Base-by-base conservation (phyloP, 1,284 basidiomycete genomes). In the Cutaneotrichosporon daszewskae region DNA sequence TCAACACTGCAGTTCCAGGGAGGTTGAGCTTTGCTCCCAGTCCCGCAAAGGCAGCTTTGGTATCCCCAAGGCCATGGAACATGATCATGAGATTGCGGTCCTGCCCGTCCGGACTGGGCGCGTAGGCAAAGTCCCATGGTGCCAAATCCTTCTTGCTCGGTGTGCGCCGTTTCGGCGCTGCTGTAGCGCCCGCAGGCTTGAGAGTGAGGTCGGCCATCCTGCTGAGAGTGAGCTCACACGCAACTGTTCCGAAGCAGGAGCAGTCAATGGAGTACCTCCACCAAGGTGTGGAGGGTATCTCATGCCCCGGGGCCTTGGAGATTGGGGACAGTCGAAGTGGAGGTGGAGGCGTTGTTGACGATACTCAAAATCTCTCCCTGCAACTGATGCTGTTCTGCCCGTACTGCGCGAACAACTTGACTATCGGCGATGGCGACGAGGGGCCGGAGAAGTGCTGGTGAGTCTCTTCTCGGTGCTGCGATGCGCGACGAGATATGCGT, bases 331-430 rank as follows among this genome's bases (percentile, higher is more conserved):
- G n/a, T n/a, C n/a, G n/a, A n/a, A n/a, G n/a, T n/a, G n/a, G n/a
- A n/a, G n/a, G n/a, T n/a, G n/a, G n/a, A n/a, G n/a, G n/a, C n/a
- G n/a, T n/a, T n/a, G n/a, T n/a, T n/a, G n/a, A n/a, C n/a, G n/a
- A n/a, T n/a, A n/a, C n/a, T n/a, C n/a, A n/a, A n/a, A 28, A 11
- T n/a, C n/a, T n/a, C n/a, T n/a, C n/a, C n/a, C n/a, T n/a, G n/a
- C n/a, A n/a, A n/a, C n/a, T n/a, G 26, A 89, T 91, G 89, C 77
- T 94, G 22, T 95, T 95, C 76, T 97, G 94, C 64, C 92, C 92
- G 27, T 90, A 85, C 43, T 98, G 94, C 66, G 82, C 88, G 35
- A 97, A 97, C 69, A 77, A 90, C 46, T 80, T 97, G 14, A 81
- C 89, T 40, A 86, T 96, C 40, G 68, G 67, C 16, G 60, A 61